phyloP scores from a whole-genome alignment of 345 rosid species.

The Brassica juncea region DNA sequence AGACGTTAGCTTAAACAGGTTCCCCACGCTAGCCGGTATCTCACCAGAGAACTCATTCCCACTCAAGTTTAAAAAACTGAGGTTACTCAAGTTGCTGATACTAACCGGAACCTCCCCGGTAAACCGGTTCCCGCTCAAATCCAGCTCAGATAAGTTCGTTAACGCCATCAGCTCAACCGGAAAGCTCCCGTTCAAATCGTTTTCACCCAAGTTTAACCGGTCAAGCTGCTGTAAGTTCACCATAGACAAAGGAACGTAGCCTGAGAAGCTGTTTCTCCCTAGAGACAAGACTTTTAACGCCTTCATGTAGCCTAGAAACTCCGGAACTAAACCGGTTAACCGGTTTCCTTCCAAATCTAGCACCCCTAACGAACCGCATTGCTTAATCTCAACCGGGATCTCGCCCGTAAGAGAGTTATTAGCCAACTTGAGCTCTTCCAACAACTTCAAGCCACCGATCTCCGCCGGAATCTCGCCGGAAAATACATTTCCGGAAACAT shows the following conservation, averaged over 20 bases:
- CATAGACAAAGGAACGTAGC: constrained; percentile 61
- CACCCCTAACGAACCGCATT: constrained; percentile 60
- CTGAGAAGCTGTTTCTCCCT: constrained; percentile 66
- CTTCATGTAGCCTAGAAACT: constrained; percentile 55
- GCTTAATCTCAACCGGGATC: constrained; percentile 61
- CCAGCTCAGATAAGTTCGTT: constrained; percentile 63
- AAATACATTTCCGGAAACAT: constrained; percentile 69
- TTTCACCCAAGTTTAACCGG: constrained; percentile 52
- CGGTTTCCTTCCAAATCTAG: constrained; percentile 74
- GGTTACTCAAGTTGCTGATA: constrained; percentile 57
- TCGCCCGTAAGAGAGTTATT: constrained; percentile 66
- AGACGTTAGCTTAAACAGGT: constrained; percentile 52
- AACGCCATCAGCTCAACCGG: constrained; percentile 61
- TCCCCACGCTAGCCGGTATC: constrained; percentile 56
- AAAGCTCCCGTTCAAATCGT: constrained; percentile 61
- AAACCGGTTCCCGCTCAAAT: constrained; percentile 66
- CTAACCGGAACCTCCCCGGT: constrained; percentile 55
- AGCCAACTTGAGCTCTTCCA: constrained; percentile 67
- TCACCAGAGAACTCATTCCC: constrained; percentile 57
- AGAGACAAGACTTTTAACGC: constrained; percentile 62
- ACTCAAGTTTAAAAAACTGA: constrained; percentile 56
- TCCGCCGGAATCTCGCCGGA: constrained; percentile 65
- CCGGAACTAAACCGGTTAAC: constrained; percentile 65
- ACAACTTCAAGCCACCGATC: constrained; percentile 55
- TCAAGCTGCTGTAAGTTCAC: constrained; percentile 54